phyloP scores from a whole-genome alignment of 2,329 filamentous ascomycete species.

The Fusarium praegraminearum region DNA sequence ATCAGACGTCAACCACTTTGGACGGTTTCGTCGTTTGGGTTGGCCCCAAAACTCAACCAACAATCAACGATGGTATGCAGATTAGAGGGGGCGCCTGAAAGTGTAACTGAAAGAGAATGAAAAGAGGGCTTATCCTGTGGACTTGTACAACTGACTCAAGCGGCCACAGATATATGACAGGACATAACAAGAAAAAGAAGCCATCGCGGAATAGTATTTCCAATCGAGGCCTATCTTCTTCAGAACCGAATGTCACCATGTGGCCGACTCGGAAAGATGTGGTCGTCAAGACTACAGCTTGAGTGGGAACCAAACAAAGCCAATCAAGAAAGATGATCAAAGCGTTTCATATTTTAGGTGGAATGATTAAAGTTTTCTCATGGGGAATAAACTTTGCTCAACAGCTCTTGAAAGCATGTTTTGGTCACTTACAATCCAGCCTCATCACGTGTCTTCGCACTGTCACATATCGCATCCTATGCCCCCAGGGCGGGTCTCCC shows the following conservation, averaged over 20 bases:
- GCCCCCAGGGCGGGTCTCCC: background rate
- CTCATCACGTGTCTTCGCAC: conserved; percentile 46
- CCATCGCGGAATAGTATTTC: conserved; percentile 6
- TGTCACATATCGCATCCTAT: conserved; percentile 37
- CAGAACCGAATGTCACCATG: conserved; percentile 9
- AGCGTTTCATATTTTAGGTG: background rate
- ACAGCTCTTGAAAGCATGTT: conserved; percentile 1
- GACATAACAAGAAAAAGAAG: background rate
- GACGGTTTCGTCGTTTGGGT: background rate
- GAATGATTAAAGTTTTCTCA: conserved; percentile 4
- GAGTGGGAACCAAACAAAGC: conserved; percentile 1
- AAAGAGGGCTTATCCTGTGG: background rate
- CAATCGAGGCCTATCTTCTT: background rate
- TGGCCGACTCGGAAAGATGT: conserved; percentile 1
- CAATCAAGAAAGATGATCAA: background rate
- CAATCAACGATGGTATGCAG: conserved; percentile 29
- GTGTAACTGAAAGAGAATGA: conserved; percentile 9
- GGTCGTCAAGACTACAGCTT: background rate
- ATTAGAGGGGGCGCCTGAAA: conserved; percentile 23
- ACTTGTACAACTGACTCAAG: background rate
- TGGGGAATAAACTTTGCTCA: background rate
- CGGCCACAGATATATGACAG: background rate
- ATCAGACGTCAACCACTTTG: conserved; percentile 19
- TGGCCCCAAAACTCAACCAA: background rate
- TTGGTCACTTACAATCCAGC: conserved; percentile 11